Conservation (phyloP, 1,139 yeast genomes). For the Candida pseudoviswanathii region DNA sequence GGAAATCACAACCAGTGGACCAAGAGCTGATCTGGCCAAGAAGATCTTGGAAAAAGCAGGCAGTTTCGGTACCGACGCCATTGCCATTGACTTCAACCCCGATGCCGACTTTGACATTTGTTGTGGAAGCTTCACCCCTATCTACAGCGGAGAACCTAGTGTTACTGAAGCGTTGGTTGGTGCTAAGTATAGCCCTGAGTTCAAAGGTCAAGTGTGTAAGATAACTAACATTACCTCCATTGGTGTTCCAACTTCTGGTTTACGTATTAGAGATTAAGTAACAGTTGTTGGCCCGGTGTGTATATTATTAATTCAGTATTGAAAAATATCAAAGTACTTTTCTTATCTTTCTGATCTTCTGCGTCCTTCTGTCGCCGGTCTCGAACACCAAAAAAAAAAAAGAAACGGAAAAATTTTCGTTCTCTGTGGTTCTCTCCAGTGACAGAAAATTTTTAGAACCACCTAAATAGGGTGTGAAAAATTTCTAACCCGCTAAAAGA, state of each 20-base stretch:
- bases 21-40: slow-evolving; percentile 86
- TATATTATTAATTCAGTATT: background rate
- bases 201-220: slow-evolving; percentile 76
- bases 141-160: slow-evolving; percentile 71
- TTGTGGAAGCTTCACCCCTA: slow-evolving; percentile 84
- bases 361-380: too few species aligned
- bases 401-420: background rate
- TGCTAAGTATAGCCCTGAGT: slow-evolving; percentile 77
- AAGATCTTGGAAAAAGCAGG: slow-evolving; percentile 83
- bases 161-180: slow-evolving; percentile 88
- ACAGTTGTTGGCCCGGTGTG: background rate
- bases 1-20: slow-evolving; percentile 65
- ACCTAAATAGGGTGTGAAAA: background rate
- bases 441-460: too few species aligned
- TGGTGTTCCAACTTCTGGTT: slow-evolving; percentile 96
- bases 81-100: slow-evolving; percentile 90
- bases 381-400: background rate
- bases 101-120: slow-evolving; percentile 90
- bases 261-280: slow-evolving; percentile 48
- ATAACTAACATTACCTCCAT: slow-evolving; percentile 77
- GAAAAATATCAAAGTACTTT: background rate
- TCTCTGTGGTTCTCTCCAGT: background rate
- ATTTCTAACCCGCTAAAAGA: background rate
- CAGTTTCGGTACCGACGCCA: slow-evolving; percentile 76
- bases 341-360: background rate